Evolutionary conservation across 2,329 filamentous ascomycete species (phyloP), one percentile per base, ranked within the genome.

Genomic region (Emericellopsis cladophorae): DNA sequence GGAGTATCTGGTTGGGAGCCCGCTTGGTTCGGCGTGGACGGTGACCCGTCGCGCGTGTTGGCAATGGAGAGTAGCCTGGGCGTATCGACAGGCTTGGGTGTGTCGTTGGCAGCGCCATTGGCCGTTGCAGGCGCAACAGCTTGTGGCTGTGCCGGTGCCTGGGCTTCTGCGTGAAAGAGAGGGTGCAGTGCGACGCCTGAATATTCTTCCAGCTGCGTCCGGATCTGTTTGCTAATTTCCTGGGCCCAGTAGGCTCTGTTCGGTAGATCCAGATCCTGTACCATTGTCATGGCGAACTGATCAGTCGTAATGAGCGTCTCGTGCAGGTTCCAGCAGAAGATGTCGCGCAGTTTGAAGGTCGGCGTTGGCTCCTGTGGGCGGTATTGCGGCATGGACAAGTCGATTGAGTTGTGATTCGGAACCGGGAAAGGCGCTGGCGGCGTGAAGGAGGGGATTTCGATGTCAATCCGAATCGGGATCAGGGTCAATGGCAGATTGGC

Each of bases 271-370:
- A 98, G 72, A 56, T 98, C 92, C 48, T 94, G 86, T 2, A 94
- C 89, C 49, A 96, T 78, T 2, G 75, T 79, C 51, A 84, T 76
- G n/a, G 92, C 92, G 57, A 96, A 98, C 54, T 94, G 84, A 55
- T 98, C 92, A 1, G 92, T 94, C 0, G 92, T 98, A 40, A 89
- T 84, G 44, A 95, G 68, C 0, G 86, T 84, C 65, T 98, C 92
- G 61, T 96, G 90, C 12, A 98, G 71, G 53, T 98, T 98, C 92
- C 92, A 98, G 40, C 95, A 65, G 53, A 98, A 96, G n/a, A 85
- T 83, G 52, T 98, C 92, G 53, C 93, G 88, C 43, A 98, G 70
- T 46, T 92, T 79, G 61, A 88, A 95, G 4, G 86, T 83, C 1
- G 88, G 79, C 12, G 88, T 88, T 45, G 76, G 63, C 46, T 95